Base-by-base conservation (phyloP, 306 rosid species). In the Canavalia gladiata region DNA sequence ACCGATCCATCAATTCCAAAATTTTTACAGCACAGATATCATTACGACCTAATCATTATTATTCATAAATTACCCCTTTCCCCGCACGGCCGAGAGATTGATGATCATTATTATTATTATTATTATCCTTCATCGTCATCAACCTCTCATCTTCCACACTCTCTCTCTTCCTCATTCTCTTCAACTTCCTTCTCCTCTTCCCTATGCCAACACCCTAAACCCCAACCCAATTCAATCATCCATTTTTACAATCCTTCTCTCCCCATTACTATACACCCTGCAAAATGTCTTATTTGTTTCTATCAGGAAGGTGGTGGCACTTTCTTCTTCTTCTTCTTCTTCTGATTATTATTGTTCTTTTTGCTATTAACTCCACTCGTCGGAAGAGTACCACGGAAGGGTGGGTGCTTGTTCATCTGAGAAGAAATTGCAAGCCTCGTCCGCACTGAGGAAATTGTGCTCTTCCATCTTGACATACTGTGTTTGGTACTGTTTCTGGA, bases 391-490 rank as follows among this genome's bases (percentile, higher is more conserved):
- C 99, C 99, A 95, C 33, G 73, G 99, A 68, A 95, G 89, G 3
- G 91, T 90, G 0, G 99, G 99, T 51, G 99, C 76, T 85, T 91
- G 99, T 46, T 93, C 99, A 31, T 93, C 99, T 0, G 98, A 84
- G 82, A 95, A 95, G 90, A 95, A 93, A 83, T 90, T 79, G 71
- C 97, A 91, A 5, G 93, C 70, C 73, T 95, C 99, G 25, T 95
- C 99, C 10, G 90, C 87, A 59, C 96, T 84, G 11, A 93, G 90
- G 89, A 95, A 93, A 72, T 95, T 90, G 70, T 95, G 97, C 86
- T 95, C 99, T 85, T 95, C 99, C 84, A 89, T 85, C 86, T 90
- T 95, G 85, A 91, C 96, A 18, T 74, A 92, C 86, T 84, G 98
- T 6, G 93, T 64, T 31, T 84, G 92, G 75, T 69, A 87, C 42